These are phyloP conservation scores for Mangifera indica DNA, from an alignment of 345 rosid species.

Conservation along the genomic window DNA sequence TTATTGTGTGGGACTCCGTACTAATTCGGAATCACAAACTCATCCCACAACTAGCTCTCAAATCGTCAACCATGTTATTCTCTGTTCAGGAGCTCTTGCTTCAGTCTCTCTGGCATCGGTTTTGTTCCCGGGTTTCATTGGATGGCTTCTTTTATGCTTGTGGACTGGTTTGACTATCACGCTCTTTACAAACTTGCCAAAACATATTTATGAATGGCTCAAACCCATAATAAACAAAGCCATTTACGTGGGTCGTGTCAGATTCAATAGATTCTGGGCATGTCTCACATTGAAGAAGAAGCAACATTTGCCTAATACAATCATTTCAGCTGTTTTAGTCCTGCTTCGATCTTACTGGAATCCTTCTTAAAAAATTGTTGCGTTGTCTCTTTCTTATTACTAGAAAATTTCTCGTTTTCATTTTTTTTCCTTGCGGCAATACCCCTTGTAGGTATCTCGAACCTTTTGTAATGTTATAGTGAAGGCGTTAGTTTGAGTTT, in stretches of 20 bases:
- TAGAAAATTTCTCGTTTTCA: too few species aligned
- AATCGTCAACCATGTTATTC: not conserved
- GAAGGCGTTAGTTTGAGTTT: too few species aligned
- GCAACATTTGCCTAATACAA: not conserved
- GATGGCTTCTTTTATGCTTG: not conserved
- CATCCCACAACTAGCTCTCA: not conserved
- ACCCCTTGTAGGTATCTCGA: too few species aligned
- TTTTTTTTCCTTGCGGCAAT: too few species aligned
- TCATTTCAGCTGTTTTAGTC: too few species aligned
- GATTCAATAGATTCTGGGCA: not conserved
- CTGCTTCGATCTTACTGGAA: too few species aligned
- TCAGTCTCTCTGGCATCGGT: not conserved
- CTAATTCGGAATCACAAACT: not conserved
- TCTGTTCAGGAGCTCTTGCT: not conserved
- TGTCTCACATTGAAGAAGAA: not conserved
- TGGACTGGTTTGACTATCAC: not conserved
- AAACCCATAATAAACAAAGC: not conserved
- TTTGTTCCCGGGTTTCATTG: not conserved
- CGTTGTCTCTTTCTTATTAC: too few species aligned
- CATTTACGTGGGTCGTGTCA: not conserved
- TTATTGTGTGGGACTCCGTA: not conserved
- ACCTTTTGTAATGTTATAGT: too few species aligned
- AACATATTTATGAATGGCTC: not conserved
- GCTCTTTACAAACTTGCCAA: not conserved
- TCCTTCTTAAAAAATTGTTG: too few species aligned